Evolutionary conservation across 2,329 filamentous ascomycete genomes (phyloP), one percentile per base, ranked within the genome.

Genomic region (Chrysoporthe deuterocubensis): DNA sequence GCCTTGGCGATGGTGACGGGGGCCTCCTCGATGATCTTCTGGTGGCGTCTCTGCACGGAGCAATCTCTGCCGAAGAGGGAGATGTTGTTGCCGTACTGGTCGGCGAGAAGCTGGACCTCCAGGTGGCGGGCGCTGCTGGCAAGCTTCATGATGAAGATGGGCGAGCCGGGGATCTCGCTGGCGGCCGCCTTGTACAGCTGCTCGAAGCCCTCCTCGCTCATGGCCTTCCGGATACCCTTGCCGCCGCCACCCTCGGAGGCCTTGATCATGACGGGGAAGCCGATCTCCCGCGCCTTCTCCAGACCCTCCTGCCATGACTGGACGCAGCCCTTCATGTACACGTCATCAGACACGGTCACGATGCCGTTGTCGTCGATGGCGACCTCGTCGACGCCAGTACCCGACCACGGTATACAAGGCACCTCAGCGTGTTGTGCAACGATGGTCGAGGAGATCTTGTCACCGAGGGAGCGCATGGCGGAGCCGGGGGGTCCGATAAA

Each of bases 141-240:
- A 71, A 99, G 85, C 89, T 99, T 97, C 96, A 99, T 99, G 83
- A 99, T 97, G 87, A 99, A 99, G 81, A 99, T 99, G 73, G 96
- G 96, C 42, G 96, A 99, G 60, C 96, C 96, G 13, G 96, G 96
- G 73, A 99, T 98, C 81, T 99, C 96, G 80, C 91, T 97, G 5
- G 96, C 94, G 32, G 96, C 96, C 58, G 95, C 96, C 81, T 96
- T 96, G 87, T 98, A 99, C 58, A 98, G 85, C 73, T 86, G 85
- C 77, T 91, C 86, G 75, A 99, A 99, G 71, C 92, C 90, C 54
- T 95, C 91, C 78, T 97, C 94, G 70, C 85, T 85, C 70, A 93
- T 85, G 73, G 96, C 96, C 83, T 98, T 97, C 78, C 96, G 93
- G 78, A 99, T 99, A 87, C 96, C 96, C 85, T 99, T 99, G 78